Percentiles rank a stretch among this genome's conserved stretches.
Evolutionary conservation across 2,329 filamentous ascomycete genomes (phyloP).

Genomic region (Plectosphaerella plurivora): DNA sequence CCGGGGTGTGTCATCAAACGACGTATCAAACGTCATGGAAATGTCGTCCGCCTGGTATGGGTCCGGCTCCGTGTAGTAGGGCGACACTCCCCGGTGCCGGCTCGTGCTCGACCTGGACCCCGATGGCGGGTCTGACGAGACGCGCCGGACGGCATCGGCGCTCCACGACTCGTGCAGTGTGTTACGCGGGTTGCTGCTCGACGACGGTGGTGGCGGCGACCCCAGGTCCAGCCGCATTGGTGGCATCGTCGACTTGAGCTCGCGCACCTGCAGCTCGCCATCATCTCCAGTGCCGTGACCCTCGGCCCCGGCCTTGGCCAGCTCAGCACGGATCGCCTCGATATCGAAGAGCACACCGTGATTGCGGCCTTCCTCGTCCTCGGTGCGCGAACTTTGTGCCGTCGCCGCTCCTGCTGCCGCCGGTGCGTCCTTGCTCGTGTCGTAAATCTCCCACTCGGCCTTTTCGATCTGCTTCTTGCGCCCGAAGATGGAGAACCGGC

Average conservation of each 20-base stretch:
- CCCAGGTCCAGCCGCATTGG: constrained; percentile 75
- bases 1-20: constrained; percentile 40
- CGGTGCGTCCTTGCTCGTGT: constrained; percentile 53
- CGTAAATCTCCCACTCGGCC: constrained; percentile 92
- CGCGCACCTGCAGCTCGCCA: constrained; percentile 57
- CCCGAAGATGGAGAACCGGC: constrained; percentile 71
- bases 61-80: constrained; percentile 21
- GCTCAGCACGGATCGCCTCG: constrained; percentile 83
- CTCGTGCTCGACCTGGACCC: constrained; percentile 13
- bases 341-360: constrained; percentile 83
- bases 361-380: constrained; percentile 48
- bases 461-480: constrained; percentile 72
- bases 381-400: constrained; percentile 24
- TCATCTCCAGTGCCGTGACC: constrained; percentile 38
- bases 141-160: constrained; percentile 28
- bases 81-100: constrained; percentile 12
- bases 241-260: constrained; percentile 83
- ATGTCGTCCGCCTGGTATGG: constrained; percentile 41
- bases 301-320: constrained; percentile 62
- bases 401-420: constrained; percentile 12
- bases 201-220: constrained; percentile 20
- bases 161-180: constrained; percentile 42
- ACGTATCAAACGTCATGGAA: constrained; percentile 69
- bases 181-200: constrained; percentile 22
- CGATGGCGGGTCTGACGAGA: constrained; percentile 11